Conservation (phyloP, 495 filamentous ascomycete species). For the Neurospora sp. region DNA sequence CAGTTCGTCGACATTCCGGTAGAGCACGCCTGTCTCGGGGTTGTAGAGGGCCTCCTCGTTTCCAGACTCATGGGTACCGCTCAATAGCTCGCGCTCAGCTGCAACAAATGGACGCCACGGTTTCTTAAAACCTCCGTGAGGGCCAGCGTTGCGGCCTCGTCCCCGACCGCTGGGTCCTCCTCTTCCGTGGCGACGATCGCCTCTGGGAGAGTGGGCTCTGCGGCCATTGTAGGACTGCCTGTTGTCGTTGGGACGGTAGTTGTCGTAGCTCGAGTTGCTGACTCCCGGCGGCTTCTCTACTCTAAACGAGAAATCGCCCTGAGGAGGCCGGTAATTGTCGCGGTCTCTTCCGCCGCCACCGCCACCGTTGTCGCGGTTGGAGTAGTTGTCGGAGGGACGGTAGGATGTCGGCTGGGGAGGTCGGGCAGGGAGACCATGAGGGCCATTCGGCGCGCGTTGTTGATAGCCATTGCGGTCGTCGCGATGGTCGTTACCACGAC, state of each 20-base stretch:
- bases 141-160: neutral
- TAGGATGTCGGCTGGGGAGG: neutral
- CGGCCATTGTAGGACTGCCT: constrained; percentile 1
- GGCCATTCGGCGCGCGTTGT: constrained; percentile 1
- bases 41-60: constrained; percentile 29
- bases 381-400: neutral
- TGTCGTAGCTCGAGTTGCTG: constrained; percentile 12
- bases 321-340: constrained; percentile 25
- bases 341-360: neutral
- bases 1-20: constrained; percentile 45
- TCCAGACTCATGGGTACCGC: constrained; percentile 20
- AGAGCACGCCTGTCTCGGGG: constrained; percentile 28
- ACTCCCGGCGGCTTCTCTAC: constrained; percentile 32
- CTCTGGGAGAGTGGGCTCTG: neutral
- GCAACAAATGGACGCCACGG: constrained; percentile 17
- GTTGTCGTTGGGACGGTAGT: constrained; percentile 10
- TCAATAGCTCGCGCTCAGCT: constrained; percentile 32
- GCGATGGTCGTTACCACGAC: constrained; percentile 2
- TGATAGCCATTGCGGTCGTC: constrained; percentile 4
- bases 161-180: neutral
- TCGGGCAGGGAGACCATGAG: constrained; percentile 1
- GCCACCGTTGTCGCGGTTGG: constrained; percentile 2
- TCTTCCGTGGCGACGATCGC: constrained; percentile 2
- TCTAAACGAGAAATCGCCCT: constrained; percentile 37
- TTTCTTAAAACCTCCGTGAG: neutral